These are phyloP conservation scores for Aspergillus coremiiformis DNA, from an alignment of 495 filamentous ascomycete genomes.

Conservation along the genomic window DNA sequence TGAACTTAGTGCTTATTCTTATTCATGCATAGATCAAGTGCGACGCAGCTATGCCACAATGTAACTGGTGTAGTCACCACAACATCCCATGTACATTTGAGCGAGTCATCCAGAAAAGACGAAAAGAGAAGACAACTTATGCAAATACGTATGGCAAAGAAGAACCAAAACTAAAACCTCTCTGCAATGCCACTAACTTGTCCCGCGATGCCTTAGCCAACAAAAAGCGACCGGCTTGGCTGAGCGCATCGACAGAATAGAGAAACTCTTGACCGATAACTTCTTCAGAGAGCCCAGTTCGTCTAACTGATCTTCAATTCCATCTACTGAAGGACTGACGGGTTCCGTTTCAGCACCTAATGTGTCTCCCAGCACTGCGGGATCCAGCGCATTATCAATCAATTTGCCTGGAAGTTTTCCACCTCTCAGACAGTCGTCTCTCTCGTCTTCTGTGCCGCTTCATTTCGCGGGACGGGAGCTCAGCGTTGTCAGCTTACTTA, in stretches of 20 bases:
- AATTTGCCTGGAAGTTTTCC: background rate
- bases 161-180: background rate
- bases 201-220: conserved; percentile 5
- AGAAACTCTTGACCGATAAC: conserved; percentile 31
- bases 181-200: background rate
- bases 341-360: background rate
- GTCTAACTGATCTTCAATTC: background rate
- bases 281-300: conserved; percentile 23
- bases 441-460: conserved; percentile 32
- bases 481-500: conserved; percentile 39
- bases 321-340: background rate
- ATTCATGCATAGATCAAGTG: conserved; percentile 44
- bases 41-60: conserved; percentile 34
- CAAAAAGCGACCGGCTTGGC: conserved; percentile 27
- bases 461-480: conserved; percentile 45
- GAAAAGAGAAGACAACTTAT: conserved; percentile 22
- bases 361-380: background rate
- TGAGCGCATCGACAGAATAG: conserved; percentile 36
- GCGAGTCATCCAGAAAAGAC: conserved; percentile 29
- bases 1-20: background rate
- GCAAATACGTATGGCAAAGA: conserved; percentile 15
- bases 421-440: conserved; percentile 7
- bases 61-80: conserved; percentile 50
- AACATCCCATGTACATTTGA: conserved; percentile 42
- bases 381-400: background rate